These are phyloP conservation scores for Solanum piurae DNA, from an alignment of 257 asterid genomes.

Conservation along the genomic window DNA sequence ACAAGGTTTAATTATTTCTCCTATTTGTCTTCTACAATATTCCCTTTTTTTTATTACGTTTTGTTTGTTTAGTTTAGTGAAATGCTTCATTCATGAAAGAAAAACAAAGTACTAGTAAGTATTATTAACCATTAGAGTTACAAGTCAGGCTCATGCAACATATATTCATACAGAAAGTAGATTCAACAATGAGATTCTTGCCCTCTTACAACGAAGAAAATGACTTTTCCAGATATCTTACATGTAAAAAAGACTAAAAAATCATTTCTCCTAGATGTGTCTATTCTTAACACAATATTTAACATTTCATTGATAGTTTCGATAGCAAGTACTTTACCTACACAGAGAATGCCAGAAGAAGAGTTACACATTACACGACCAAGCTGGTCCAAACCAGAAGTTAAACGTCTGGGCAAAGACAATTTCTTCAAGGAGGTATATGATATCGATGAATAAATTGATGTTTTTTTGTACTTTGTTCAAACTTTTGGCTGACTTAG, in stretches of 20 bases:
- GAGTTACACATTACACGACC: background rate
- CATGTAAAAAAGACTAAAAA: background rate
- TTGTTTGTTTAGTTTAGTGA: background rate
- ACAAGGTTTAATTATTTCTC: background rate
- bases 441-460: background rate
- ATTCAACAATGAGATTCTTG: background rate
- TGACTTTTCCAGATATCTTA: background rate
- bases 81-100: background rate
- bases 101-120: background rate
- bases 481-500: background rate
- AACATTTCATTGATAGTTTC: no score
- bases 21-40: background rate
- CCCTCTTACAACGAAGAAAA: background rate
- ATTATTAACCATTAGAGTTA: background rate
- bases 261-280: background rate
- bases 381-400: background rate
- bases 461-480: background rate
- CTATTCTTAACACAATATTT: background rate
- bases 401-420: background rate
- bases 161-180: no score
- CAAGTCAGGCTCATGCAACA: background rate
- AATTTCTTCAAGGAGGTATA: background rate
- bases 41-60: no score
- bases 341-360: background rate
- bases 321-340: background rate